A percentile compares a stretch with the other conserved stretches of the same genome.
phyloP scores from a whole-genome alignment of 2,329 filamentous ascomycete species.

The Aureobasidium sp. region DNA sequence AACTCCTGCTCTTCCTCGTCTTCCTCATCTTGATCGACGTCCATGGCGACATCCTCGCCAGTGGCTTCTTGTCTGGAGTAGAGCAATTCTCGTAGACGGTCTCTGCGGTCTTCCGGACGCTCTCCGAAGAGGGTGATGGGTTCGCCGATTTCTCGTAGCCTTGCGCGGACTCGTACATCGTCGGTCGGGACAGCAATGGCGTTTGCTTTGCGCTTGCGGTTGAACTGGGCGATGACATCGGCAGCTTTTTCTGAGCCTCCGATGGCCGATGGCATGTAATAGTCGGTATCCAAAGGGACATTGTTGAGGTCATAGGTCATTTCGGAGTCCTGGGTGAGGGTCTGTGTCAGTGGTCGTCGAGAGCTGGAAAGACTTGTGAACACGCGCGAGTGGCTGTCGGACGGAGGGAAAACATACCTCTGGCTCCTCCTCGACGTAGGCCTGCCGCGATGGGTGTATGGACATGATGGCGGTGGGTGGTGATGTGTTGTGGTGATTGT shows the following conservation, averaged over 20 bases:
- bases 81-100: slow-evolving; percentile 75
- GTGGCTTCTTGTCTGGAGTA: slow-evolving; percentile 58
- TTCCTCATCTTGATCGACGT: slow-evolving; percentile 45
- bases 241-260: slow-evolving; percentile 77
- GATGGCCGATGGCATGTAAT: slow-evolving; percentile 63
- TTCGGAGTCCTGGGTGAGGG: slow-evolving; percentile 13
- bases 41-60: slow-evolving; percentile 48
- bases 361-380: slow-evolving; percentile 28
- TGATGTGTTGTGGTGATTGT: neutral
- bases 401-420: neutral
- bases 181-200: slow-evolving; percentile 90
- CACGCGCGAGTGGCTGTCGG: slow-evolving; percentile 21
- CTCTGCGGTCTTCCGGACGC: slow-evolving; percentile 74
- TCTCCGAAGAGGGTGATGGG: slow-evolving; percentile 94
- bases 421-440: slow-evolving; percentile 78
- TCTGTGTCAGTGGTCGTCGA: neutral
- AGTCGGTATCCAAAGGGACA: slow-evolving; percentile 63
- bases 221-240: slow-evolving; percentile 79
- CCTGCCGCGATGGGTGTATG: slow-evolving; percentile 83
- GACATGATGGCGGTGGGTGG: slow-evolving; percentile 27
- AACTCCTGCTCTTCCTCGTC: slow-evolving; percentile 82
- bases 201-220: slow-evolving; percentile 81
- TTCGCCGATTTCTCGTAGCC: slow-evolving; percentile 79
- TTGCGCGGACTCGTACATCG: slow-evolving; percentile 74
- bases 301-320: slow-evolving; percentile 20